Conservation (phyloP, 2,329 filamentous ascomycete species). For the Penicillium palitans region DNA sequence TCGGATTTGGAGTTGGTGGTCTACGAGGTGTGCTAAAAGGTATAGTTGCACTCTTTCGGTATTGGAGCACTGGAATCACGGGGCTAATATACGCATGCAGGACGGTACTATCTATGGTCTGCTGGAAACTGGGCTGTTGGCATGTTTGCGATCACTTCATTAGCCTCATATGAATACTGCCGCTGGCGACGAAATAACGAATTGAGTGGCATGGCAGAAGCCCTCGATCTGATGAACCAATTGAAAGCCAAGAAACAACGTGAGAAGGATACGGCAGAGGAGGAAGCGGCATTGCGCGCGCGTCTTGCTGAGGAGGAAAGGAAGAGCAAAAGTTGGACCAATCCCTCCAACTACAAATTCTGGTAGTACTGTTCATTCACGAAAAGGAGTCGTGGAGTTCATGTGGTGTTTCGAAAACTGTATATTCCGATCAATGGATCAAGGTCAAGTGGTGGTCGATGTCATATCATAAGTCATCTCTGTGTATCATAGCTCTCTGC, state of each 20-base stretch:
- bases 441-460: conserved; percentile 12
- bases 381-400: conserved; percentile 37
- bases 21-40: conserved; percentile 73
- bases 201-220: conserved; percentile 77
- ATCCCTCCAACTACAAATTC: conserved; percentile 48
- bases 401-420: conserved; percentile 23
- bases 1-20: conserved; percentile 73
- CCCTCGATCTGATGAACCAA: conserved; percentile 76
- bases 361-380: conserved; percentile 39
- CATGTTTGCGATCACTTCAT: conserved; percentile 68
- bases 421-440: conserved; percentile 24
- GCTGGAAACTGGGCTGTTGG: conserved; percentile 85
- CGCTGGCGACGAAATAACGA: conserved; percentile 72
- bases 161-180: conserved; percentile 80
- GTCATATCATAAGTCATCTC: conserved; percentile 27
- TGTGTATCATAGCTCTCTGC: conserved; percentile 27
- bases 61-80: neutral
- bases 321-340: conserved; percentile 46
- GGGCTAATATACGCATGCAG: conserved; percentile 22
- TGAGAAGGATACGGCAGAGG: conserved; percentile 45
- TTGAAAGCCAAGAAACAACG: conserved; percentile 67
- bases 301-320: conserved; percentile 41
- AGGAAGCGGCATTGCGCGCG: conserved; percentile 36
- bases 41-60: conserved; percentile 40
- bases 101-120: conserved; percentile 59